Conservation (phyloP, 345 rosid genomes). For the Passiflora organensis region DNA sequence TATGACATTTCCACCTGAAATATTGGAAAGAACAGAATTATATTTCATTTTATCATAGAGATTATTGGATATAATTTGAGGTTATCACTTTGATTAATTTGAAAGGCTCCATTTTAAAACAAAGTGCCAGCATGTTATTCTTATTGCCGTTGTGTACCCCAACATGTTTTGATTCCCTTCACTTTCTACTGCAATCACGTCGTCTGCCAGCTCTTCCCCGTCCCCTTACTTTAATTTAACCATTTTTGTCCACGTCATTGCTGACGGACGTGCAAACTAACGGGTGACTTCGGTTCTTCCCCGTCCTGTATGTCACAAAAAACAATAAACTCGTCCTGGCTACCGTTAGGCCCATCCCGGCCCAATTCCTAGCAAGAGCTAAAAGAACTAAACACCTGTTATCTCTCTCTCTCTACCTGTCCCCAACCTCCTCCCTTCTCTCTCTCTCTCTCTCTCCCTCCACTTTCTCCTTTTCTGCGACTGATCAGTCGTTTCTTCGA, state of each 20-base stretch:
- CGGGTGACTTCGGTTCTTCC: slow-evolving; percentile 1
- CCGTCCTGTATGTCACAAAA: slow-evolving; percentile 31
- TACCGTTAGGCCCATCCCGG: slow-evolving; percentile 7
- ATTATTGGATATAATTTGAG: too few species aligned
- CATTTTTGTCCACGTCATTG: slow-evolving; percentile 18
- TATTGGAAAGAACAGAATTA: too few species aligned
- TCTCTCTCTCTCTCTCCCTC: slow-evolving; percentile 9
- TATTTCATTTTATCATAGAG: too few species aligned
- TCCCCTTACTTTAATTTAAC: slow-evolving; percentile 15
- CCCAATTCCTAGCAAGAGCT: neutral
- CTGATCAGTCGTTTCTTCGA: neutral
- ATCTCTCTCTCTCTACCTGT: slow-evolving; percentile 18
- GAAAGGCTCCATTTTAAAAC: too few species aligned
- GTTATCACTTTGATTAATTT: too few species aligned
- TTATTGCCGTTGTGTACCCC: too few species aligned
- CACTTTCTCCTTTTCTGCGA: slow-evolving; percentile 3
- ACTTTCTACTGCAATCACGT: too few species aligned
- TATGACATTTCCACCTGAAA: too few species aligned
- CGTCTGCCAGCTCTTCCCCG: slow-evolving; percentile 53
- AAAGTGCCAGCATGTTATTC: too few species aligned
- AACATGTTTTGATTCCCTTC: too few species aligned
- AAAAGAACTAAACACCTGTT: neutral
- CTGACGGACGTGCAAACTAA: slow-evolving; percentile 5
- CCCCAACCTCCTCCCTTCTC: too few species aligned
- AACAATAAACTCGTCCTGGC: neutral